Evolutionary conservation across 805 yeast species (phyloP), one percentile per base, ranked within the genome.

Genomic region (Komagataella populi): DNA sequence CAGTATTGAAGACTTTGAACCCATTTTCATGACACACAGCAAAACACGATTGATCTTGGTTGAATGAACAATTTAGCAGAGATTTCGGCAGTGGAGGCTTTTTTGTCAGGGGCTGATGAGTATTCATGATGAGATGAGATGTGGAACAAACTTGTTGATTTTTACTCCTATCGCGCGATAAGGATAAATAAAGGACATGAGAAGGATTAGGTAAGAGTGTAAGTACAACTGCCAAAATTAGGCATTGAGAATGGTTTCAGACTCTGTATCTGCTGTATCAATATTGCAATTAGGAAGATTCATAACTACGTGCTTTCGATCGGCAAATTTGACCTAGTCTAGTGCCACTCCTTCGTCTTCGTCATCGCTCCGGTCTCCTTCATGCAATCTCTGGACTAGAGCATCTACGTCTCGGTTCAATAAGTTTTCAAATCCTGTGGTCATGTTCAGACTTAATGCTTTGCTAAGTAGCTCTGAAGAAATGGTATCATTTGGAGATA

Each of bases 41-140:
- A 68, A 91, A 89, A 64, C 97, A 91, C 44, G 88, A 83, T 59
- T 81, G 85, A 67, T 90, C 96, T 66, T 88, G 96, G 66, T 91
- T 91, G 72, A 88, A 90, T 23, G 80, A 69, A 7, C 84, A 80
- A 54, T 79, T 74, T 18, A 83, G 69, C 63, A 1, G 73, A 68
- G 59, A 62, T 63, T 23, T 50, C 53, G 6, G 55, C n/a, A 16
- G 50, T 14, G 39, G 54, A 16, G 39, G 46, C 3, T 46, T 45
- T 39, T 57, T 49, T 39, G 59, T 60, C 17, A 67, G 57, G 16
- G 66, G 60, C 45, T 57, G 60, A 14, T 63, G 67, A 3, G 69
- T 59, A 53, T 67, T 65, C 71, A 67, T 67, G 8, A 44, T 18
- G 30, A 18, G 18, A 23, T 17, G 49, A 18, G 49, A 30, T 48